Percentiles rank a stretch among this genome's conserved stretches.
phyloP scores from a whole-genome alignment of 1,284 basidiomycete species.

The Leccinum angustisporum region DNA sequence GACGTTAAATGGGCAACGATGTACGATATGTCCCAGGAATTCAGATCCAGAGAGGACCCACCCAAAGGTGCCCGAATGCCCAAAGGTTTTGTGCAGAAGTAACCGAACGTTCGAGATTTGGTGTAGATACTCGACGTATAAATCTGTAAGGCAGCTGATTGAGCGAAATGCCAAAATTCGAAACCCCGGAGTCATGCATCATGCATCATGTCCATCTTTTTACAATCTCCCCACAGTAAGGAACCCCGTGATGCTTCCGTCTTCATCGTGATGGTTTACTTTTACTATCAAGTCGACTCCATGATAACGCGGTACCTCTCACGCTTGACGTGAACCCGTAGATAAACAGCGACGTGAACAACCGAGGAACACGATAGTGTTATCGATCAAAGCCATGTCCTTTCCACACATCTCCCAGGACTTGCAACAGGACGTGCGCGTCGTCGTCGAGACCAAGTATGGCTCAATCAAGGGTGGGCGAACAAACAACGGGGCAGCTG shows the following conservation, averaged over 20 bases:
- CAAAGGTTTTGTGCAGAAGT: slow-evolving; percentile 30
- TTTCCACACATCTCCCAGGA: slow-evolving; percentile 49
- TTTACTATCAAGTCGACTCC: slow-evolving; percentile 2
- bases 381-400: slow-evolving; percentile 2
- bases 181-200: neutral
- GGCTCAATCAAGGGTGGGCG: slow-evolving; percentile 58
- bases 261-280: neutral
- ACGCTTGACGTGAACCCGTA: neutral
- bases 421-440: slow-evolving; percentile 41
- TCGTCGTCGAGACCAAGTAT: slow-evolving; percentile 53
- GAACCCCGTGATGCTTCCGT: slow-evolving; percentile 2
- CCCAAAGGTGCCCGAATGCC: slow-evolving; percentile 46
- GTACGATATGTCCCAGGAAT: slow-evolving; percentile 63
- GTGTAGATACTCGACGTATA: slow-evolving; percentile 12
- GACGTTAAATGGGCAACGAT: slow-evolving; percentile 75
- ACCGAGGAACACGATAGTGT: neutral
- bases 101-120: neutral
- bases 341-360: slow-evolving; percentile 11
- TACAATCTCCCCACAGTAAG: neutral
- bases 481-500: slow-evolving; percentile 56
- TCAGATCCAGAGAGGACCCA: slow-evolving; percentile 42
- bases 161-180: neutral
- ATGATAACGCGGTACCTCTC: slow-evolving; percentile 10
- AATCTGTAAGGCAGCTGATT: neutral
- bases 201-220: neutral